Evolutionary conservation across 768 basidiomycete genomes (phyloP), one percentile per base, ranked within the genome.

Genomic region (Pleurotus salmoneostramineus): DNA sequence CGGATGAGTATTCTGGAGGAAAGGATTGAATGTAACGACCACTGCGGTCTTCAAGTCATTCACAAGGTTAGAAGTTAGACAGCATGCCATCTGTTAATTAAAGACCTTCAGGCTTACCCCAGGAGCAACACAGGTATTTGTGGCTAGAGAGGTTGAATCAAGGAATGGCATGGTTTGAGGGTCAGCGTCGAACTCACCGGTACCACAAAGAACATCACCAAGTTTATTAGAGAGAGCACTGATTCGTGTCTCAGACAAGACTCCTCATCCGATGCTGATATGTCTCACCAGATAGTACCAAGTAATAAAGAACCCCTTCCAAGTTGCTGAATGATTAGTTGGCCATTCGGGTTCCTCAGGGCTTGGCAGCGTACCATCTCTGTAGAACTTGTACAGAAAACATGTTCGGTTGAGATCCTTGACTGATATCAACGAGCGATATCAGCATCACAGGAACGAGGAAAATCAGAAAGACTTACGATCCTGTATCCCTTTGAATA

Each of bases 1-100:
- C 48, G 48, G 33, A 50, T 42, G 21, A 56, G 15, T 31, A 56
- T 36, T 17, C 56, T n/a, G 15, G 56, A 21, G 32, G 56, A 56
- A 36, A 56, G 43, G 34, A 56, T 47, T 4, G 37, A 35, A 35
- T 56, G 56, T 10, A 56, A 32, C 11, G 32, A 32, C 2, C 43
- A 45, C 34, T 56, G 56, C 21, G 46, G 46, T 15, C 56, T 56
- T 31, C 33, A 31, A 27, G 21, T 27, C 21, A 27, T 27, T 27
- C 21, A 27, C 21, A 27, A 27, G 21, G 21, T 27, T 27, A 27
- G 21, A 27, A 3, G 21, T 27, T 27, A 27, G 21, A 27, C 21
- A 27, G 2, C 21, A 3, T 27, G 21, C 21, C 21, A 27, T 27
- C 21, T 27, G 21, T 27, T 27, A 27, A 27, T 27, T 27, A 27